Evolutionary conservation across 768 basidiomycete species (phyloP).

Genomic region (Podaxis sp.): DNA sequence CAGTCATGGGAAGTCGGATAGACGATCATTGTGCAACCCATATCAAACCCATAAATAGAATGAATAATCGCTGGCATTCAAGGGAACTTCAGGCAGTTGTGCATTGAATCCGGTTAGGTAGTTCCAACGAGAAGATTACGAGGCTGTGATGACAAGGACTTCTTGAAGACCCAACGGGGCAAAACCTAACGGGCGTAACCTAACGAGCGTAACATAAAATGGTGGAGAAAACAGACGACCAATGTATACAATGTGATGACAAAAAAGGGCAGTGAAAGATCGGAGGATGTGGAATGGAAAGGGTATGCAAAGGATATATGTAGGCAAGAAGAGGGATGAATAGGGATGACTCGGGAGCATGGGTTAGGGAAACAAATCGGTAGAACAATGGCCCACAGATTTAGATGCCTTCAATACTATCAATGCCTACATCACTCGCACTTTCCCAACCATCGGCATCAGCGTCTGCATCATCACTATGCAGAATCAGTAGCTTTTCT

Average conservation of each 20-base stretch:
- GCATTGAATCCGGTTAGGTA: no score
- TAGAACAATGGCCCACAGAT: not conserved
- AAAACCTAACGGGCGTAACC: not conserved
- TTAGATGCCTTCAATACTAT: not conserved
- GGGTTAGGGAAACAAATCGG: not conserved
- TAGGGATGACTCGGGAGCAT: not conserved
- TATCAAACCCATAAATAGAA: not conserved
- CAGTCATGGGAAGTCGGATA: not conserved
- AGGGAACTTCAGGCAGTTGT: no score
- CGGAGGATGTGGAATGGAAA: no score
- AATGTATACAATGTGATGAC: not conserved
- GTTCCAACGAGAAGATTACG: not conserved
- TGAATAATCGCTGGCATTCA: not conserved
- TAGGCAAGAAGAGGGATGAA: not conserved
- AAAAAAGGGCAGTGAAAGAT: not conserved
- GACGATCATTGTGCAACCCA: not conserved
- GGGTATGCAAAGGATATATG: not conserved
- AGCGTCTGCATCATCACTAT: not conserved
- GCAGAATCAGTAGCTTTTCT: not conserved
- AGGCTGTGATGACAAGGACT: not conserved
- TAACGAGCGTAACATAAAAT: no score
- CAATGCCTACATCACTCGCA: constrained; percentile 11
- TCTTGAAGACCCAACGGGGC: not conserved
- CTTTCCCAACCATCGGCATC: constrained; percentile 17
- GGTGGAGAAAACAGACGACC: no score